Base-by-base conservation (phyloP, 345 rosid species). In the Alliaria petiolata region DNA sequence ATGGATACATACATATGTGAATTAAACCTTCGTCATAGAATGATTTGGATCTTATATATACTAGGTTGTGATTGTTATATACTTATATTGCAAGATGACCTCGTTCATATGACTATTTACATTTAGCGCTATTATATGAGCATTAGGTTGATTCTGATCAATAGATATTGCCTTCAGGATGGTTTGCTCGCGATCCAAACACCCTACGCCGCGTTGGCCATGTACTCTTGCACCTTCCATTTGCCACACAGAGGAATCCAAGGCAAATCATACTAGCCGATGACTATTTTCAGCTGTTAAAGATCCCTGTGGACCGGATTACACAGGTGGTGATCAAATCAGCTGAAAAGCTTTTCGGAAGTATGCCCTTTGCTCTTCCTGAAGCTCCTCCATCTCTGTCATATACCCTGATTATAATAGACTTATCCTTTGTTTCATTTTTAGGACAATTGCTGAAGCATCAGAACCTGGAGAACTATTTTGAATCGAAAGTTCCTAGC, bases 141-240 rank as follows among this genome's bases (percentile, higher is more conserved):
- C 16, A 46, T 47, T 53, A 35, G 4, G 42, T 35, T 9, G 40
- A 45, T 62, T 76, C 60, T 69, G 28, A 76, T 46, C 19, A 54
- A 30, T 45, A 35, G n/a, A 65, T 54, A 36, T 72, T 66, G 52
- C 17, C 65, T 81, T 80, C 84, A 95, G 99, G 99, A 30, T 89
- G 89, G 93, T 84, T 89, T 86, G 97, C 97, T 8, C 91, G 81
- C 64, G 96, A 95, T 87, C 93, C 99, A 51, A 82, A 57, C 68
- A 68, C 85, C 79, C 79, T 95, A 39, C 86, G 72, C 5, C 89
- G 86, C 40, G 99, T 89, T 73, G 99, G 98, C 55, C 97, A 88
- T 81, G 84, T 89, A 69, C 78, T 95, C 44, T 82, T 95, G 85
- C 97, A 95, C 62, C 86, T 92, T 81, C 96, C 99, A 17, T 89